These are phyloP conservation scores for Corymbia calophylla DNA, from an alignment of 441 rosid genomes.

Conservation along the genomic window DNA sequence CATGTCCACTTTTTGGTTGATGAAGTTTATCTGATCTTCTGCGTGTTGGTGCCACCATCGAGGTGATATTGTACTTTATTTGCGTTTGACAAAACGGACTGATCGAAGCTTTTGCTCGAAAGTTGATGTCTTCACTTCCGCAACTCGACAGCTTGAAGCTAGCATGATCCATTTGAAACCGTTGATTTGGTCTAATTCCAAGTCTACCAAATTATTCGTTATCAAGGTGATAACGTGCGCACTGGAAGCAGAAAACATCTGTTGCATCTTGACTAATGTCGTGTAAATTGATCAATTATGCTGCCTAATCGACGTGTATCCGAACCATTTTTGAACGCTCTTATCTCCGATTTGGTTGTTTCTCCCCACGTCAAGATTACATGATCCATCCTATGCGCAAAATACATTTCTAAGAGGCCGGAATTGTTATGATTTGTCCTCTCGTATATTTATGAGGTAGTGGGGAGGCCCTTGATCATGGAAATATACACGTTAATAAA, in stretches of 20 bases:
- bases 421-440: not conserved
- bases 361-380: not conserved
- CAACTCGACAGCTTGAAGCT: not conserved
- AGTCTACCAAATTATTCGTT: not conserved
- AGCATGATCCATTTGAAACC: not conserved
- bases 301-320: not conserved
- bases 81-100: not conserved
- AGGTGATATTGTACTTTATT: not conserved
- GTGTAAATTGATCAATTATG: not conserved
- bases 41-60: not conserved
- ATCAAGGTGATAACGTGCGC: not conserved
- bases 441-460: not conserved
- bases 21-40: not conserved
- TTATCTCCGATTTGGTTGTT: not conserved
- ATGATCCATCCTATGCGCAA: not conserved
- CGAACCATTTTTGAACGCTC: not conserved
- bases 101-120: not conserved
- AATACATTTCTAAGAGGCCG: not conserved
- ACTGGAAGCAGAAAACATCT: not conserved
- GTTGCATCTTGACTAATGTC: not conserved
- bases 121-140: not conserved
- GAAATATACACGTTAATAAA: not conserved
- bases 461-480: not conserved
- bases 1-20: not conserved
- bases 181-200: not conserved